Evolutionary conservation across 2,329 filamentous ascomycete species (phyloP).

Genomic region (Exophiala sp.): DNA sequence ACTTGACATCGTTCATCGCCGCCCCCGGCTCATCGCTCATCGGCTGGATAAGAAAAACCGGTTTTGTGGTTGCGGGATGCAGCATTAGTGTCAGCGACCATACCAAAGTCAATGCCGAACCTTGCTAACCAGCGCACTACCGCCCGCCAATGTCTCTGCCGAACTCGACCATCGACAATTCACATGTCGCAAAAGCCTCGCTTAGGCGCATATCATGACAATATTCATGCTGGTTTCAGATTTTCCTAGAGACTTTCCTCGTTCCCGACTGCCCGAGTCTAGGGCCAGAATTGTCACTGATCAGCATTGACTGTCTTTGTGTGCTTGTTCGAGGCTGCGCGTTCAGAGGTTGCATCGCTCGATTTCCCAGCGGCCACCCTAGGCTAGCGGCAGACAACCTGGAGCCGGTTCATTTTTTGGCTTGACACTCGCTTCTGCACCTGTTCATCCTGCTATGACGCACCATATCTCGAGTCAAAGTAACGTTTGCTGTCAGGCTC

Average conservation of each 20-base stretch:
- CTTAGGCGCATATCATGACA: conserved; percentile 12
- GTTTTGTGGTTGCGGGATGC: conserved; percentile 12
- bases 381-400: too few species aligned
- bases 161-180: background rate
- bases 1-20: background rate
- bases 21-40: background rate
- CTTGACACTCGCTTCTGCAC: background rate
- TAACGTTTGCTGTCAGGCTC: conserved; percentile 1
- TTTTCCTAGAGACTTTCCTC: background rate
- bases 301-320: background rate
- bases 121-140: too few species aligned
- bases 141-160: conserved; percentile 8
- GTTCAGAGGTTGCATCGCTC: background rate
- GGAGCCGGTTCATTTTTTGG: background rate
- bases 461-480: background rate
- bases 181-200: background rate
- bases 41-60: conserved; percentile 11
- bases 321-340: conserved; percentile 1
- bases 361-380: too few species aligned
- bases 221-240: background rate
- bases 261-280: background rate
- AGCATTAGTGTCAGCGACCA: conserved; percentile 10
- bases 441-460: conserved; percentile 5
- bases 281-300: conserved; percentile 8
- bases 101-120: too few species aligned